Conservation (phyloP, 768 basidiomycete genomes). For the Tylopilus sp. region DNA sequence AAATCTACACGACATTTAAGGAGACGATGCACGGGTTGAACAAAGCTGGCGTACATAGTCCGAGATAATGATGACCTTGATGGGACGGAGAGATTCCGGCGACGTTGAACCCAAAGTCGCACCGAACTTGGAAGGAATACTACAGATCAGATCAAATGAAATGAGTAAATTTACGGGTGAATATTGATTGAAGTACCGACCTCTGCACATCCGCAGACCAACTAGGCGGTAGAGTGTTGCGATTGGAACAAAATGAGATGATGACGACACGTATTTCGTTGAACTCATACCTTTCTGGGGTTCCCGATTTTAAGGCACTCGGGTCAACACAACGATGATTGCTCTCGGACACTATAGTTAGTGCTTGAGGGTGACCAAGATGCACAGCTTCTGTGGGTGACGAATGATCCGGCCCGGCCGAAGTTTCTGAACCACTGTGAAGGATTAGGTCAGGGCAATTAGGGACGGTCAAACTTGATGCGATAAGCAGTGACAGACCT, state of each 20-base stretch:
- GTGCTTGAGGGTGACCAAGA: slow-evolving; percentile 1
- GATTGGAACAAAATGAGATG: background rate
- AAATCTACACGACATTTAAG: slow-evolving; percentile 18
- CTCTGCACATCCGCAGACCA: slow-evolving; percentile 12
- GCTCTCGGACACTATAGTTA: slow-evolving; percentile 26
- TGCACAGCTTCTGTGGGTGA: background rate
- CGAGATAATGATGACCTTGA: slow-evolving; percentile 33
- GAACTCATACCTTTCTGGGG: slow-evolving; percentile 8
- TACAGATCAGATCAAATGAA: background rate
- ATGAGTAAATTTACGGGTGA: background rate
- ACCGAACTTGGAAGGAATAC: slow-evolving; percentile 20
- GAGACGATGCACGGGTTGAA: background rate
- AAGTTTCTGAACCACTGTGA: slow-evolving; percentile 1
- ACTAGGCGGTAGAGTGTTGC: background rate
- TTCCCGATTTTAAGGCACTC: background rate
- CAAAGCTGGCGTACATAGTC: slow-evolving; percentile 25
- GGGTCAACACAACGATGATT: slow-evolving; percentile 17
- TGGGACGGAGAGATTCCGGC: slow-evolving; percentile 15
- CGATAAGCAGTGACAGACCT: slow-evolving; percentile 5
- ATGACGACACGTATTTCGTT: background rate
- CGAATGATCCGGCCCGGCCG: background rate
- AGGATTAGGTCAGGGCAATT: background rate
- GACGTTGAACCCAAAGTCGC: background rate
- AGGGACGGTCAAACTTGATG: background rate
- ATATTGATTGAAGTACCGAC: background rate